Percentiles rank a stretch among this genome's conserved stretches.
Evolutionary conservation across 768 basidiomycete species (phyloP).

Genomic region (Calocybe cyanea): DNA sequence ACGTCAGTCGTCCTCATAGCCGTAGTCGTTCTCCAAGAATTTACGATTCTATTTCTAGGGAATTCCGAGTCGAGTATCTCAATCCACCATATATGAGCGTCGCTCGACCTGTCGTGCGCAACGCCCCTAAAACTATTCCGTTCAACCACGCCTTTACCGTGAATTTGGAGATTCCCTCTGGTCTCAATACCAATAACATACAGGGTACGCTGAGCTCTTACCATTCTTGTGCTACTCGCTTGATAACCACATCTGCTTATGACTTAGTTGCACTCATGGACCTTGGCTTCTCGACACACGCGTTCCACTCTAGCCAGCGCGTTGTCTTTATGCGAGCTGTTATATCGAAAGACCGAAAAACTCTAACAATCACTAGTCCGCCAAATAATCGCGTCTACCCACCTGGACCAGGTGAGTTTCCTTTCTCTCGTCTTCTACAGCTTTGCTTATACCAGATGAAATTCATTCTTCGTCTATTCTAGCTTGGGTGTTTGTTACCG

Average conservation of each 20-base stretch:
- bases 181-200: constrained; percentile 21
- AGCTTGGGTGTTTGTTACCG: constrained; percentile 26
- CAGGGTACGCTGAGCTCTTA: constrained; percentile 20
- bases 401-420: constrained; percentile 32
- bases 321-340: constrained; percentile 30
- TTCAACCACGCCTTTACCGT: constrained; percentile 34
- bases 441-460: constrained; percentile 10
- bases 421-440: constrained; percentile 7
- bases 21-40: constrained; percentile 16
- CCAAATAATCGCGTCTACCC: constrained; percentile 33
- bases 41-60: constrained; percentile 20
- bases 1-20: constrained; percentile 3
- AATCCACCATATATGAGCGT: constrained; percentile 40
- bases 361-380: constrained; percentile 30
- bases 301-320: constrained; percentile 33
- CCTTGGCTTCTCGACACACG: constrained; percentile 8
- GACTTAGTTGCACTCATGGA: constrained; percentile 38
- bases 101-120: constrained; percentile 29
- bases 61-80: constrained; percentile 40
- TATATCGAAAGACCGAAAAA: constrained; percentile 25
- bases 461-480: constrained; percentile 13
- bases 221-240: too few species aligned
- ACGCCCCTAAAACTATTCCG: constrained; percentile 32
- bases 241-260: too few species aligned
- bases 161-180: constrained; percentile 26